A percentile compares a stretch with the other conserved stretches of the same genome.
Conservation (phyloP, 2,329 filamentous ascomycete species). For the Sporothrix brunneoviolacea region DNA sequence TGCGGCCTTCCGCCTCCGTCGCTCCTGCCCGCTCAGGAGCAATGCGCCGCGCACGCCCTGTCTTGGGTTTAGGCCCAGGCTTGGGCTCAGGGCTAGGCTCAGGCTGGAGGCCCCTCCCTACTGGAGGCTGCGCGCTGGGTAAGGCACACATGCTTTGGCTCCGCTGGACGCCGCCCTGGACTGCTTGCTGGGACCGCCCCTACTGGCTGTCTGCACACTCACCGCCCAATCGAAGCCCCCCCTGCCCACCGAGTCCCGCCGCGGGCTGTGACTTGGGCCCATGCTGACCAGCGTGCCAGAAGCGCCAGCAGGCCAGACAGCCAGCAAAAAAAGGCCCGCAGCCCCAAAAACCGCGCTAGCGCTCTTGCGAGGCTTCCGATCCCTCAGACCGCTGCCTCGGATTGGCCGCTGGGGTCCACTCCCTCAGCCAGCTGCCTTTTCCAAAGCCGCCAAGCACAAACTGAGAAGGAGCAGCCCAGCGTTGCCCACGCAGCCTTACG, state of each 20-base stretch:
- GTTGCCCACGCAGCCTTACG: slow-evolving; percentile 13
- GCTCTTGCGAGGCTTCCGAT: slow-evolving; percentile 15
- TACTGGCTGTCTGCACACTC: background rate
- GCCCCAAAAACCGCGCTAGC: background rate
- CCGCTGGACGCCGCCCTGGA: background rate
- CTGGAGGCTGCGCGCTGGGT: background rate
- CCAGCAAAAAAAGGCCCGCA: background rate
- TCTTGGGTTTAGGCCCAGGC: background rate
- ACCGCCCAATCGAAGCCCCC: slow-evolving; percentile 7
- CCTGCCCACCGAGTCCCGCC: background rate
- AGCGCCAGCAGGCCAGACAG: background rate
- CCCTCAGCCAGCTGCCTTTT: slow-evolving; percentile 7
- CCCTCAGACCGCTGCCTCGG: slow-evolving; percentile 10
- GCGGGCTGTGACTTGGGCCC: background rate
- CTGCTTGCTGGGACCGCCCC: background rate
- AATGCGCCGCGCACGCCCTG: too few species aligned
- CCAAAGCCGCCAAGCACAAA: slow-evolving; percentile 1
- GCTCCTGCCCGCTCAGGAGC: background rate
- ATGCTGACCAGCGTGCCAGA: too few species aligned
- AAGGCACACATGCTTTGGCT: slow-evolving; percentile 8
- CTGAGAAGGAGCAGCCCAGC: background rate
- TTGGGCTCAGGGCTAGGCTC: background rate
- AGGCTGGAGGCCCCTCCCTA: background rate
- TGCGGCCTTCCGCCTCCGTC: too few species aligned
- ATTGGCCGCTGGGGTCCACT: slow-evolving; percentile 16